Evolutionary conservation across 2,329 filamentous ascomycete species (phyloP), one percentile per base, ranked within the genome.

Genomic region (Nigrospora sphaerica): DNA sequence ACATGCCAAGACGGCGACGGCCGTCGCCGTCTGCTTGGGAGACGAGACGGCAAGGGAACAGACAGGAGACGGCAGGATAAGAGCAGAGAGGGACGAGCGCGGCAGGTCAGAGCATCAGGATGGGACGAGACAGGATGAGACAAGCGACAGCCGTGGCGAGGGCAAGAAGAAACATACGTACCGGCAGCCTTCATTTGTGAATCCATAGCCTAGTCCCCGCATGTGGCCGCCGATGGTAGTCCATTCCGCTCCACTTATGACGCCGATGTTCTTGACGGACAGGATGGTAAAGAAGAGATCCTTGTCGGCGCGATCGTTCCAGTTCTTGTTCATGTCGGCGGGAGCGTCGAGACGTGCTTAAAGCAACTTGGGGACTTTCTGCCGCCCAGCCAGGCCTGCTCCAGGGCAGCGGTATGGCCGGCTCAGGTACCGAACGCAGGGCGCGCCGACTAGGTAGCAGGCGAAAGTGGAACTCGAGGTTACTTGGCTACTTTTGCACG

Each of bases 141-240:
- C 42, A 40, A 36, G 32, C 36, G 37, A 28, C 46, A 39, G 17
- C 16, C 7, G n/a, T 39, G 23, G 23, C 34, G 34, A 36, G 34
- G 32, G 16, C 13, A 36, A 36, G 37, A 39, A 39, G 37, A 16
- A 18, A 39, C 3, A 18, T 17, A 74, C 77, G 67, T 66, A 81
- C 78, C 78, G 76, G 54, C 78, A 81, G 54, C 78, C 78, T 59
- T 82, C 78, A 67, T 82, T 81, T 16, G 78, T 81, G 61, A 82
- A 81, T 62, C 77, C 76, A 55, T 82, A 81, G 46, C 78, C 78
- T 47, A 80, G 56, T 33, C 65, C 62, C 49, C 78, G 71, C 78
- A 82, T 81, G 51, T 78, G 70, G 60, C 77, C 78, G 51, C 78
- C 78, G 55, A 82, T 81, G 35, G 72, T 78, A 28, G 70, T 75